These are phyloP conservation scores for Prunus mongolica DNA, from an alignment of 306 rosid genomes.

Conservation along the genomic window DNA sequence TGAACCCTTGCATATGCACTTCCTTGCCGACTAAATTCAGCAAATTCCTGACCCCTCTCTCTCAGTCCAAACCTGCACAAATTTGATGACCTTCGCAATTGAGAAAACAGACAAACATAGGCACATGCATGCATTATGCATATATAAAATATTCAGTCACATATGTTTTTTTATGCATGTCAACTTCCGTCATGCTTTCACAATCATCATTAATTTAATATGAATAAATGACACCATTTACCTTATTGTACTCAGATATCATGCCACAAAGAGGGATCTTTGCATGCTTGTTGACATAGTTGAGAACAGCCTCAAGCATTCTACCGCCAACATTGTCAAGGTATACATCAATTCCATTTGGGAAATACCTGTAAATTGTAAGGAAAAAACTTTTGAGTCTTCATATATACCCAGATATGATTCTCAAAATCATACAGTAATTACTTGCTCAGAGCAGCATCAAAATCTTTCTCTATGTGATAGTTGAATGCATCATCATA, in stretches of 20 bases:
- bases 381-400: no score
- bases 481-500: slow-evolving; percentile 71
- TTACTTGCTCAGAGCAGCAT: slow-evolving; percentile 56
- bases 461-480: slow-evolving; percentile 48
- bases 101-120: not conserved
- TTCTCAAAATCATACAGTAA: not conserved
- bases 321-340: slow-evolving; percentile 64
- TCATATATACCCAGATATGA: no score
- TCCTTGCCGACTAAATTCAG: slow-evolving; percentile 62
- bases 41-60: slow-evolving; percentile 58
- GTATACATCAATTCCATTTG: slow-evolving; percentile 59
- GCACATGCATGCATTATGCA: not conserved
- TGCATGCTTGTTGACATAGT: slow-evolving; percentile 55
- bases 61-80: slow-evolving; percentile 52
- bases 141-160: not conserved
- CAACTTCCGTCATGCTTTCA: not conserved
- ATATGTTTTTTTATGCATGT: not conserved
- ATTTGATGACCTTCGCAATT: not conserved
- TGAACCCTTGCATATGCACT: slow-evolving; percentile 56
- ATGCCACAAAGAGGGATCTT: slow-evolving; percentile 56
- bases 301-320: slow-evolving; percentile 68
- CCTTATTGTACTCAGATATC: slow-evolving; percentile 63
- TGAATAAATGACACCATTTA: not conserved
- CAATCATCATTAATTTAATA: no score
- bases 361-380: slow-evolving; percentile 39